These are phyloP conservation scores for Ceriops zippeliana DNA, from an alignment of 345 rosid genomes.

Conservation along the genomic window DNA sequence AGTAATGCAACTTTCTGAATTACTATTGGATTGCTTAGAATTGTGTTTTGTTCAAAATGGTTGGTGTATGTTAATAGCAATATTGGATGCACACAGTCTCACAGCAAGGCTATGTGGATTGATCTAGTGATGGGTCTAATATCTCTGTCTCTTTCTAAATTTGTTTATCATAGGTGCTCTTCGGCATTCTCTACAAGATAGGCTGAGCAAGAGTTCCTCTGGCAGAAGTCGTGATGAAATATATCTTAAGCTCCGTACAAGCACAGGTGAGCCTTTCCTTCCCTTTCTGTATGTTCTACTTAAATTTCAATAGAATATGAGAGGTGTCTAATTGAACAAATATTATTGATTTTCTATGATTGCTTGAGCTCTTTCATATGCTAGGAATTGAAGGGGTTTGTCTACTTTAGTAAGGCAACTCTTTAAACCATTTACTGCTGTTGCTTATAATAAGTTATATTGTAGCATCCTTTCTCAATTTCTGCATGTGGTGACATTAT, in stretches of 20 bases:
- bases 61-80: neutral
- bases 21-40: neutral
- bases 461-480: neutral
- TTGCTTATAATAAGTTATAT: neutral
- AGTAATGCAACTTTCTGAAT: conserved; percentile 44
- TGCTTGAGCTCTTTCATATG: too few relatives aligned
- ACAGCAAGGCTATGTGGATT: neutral
- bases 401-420: too few relatives aligned
- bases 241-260: conserved; percentile 76
- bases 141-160: conserved; percentile 22
- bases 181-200: conserved; percentile 82
- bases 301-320: neutral
- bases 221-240: conserved; percentile 92
- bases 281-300: neutral
- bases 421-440: too few relatives aligned
- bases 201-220: conserved; percentile 82
- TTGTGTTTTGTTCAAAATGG: conserved; percentile 4
- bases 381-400: too few relatives aligned
- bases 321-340: too few relatives aligned
- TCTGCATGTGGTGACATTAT: neutral
- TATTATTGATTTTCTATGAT: too few relatives aligned
- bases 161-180: conserved; percentile 59
- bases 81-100: neutral
- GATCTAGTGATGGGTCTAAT: conserved; percentile 21
- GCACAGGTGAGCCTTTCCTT: conserved; percentile 55